These are phyloP conservation scores for Chaetothyriales sp. DNA, from an alignment of 2,329 filamentous ascomycete genomes.

Conservation along the genomic window DNA sequence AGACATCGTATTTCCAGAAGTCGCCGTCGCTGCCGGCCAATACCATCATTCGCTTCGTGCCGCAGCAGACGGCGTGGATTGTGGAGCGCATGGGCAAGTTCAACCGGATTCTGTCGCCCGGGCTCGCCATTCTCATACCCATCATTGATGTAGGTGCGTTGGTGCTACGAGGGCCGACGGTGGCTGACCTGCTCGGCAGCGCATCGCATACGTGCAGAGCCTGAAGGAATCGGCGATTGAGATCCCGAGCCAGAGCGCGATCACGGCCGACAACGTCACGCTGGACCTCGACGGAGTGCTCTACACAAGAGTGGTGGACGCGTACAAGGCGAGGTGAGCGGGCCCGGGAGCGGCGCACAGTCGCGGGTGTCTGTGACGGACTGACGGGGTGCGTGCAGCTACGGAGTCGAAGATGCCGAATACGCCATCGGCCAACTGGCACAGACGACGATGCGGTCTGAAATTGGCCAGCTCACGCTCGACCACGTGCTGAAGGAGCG, in stretches of 20 bases:
- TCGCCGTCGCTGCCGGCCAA: conserved; percentile 64
- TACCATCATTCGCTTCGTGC: conserved; percentile 89
- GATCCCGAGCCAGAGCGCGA: conserved; percentile 93
- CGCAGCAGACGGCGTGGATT: conserved; percentile 99
- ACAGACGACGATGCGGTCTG: conserved; percentile 96
- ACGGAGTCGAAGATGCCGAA: conserved; percentile 95
- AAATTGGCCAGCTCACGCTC: conserved; percentile 90
- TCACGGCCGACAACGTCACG: conserved; percentile 96
- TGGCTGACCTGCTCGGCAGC: conserved; percentile 22
- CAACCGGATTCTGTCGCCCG: conserved; percentile 81
- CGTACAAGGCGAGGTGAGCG: conserved; percentile 82
- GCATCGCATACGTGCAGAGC: conserved; percentile 95
- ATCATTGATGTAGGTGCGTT: conserved; percentile 54
- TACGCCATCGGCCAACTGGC: conserved; percentile 97
- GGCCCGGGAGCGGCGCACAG: not conserved
- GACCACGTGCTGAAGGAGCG: conserved; percentile 98
- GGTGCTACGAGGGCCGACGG: not conserved
- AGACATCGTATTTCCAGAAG: conserved; percentile 63
- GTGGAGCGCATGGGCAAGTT: conserved; percentile 99
- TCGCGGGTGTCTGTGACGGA: not conserved
- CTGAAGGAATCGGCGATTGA: conserved; percentile 93
- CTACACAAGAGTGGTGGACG: conserved; percentile 92
- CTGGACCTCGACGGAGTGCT: conserved; percentile 90
- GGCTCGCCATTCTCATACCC: conserved; percentile 74
- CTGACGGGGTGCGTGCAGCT: conserved; percentile 41